phyloP scores from a whole-genome alignment of 306 rosid species.

The Gastrolobium bilobum region DNA sequence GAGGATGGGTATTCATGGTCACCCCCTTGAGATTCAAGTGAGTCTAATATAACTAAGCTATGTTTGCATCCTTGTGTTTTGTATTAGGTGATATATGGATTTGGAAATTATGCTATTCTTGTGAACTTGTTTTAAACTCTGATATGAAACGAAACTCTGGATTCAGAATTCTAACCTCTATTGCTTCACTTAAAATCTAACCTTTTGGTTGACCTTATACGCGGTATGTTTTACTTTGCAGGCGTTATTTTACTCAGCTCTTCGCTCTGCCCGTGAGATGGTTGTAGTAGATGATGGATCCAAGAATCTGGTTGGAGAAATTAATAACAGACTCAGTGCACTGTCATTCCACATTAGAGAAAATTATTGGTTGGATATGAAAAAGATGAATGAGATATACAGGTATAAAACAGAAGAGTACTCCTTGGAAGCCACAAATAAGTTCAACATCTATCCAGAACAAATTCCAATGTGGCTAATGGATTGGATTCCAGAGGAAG shows the following conservation, averaged over 20 bases:
- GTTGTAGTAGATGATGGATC: slow-evolving; percentile 69
- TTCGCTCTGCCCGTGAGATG: slow-evolving; percentile 90
- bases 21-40: slow-evolving; percentile 98
- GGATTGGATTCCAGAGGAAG: slow-evolving; percentile 97
- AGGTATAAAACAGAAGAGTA: slow-evolving; percentile 97
- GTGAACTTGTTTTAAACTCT: not conserved
- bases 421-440: slow-evolving; percentile 87
- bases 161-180: not conserved
- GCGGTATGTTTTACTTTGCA: slow-evolving; percentile 47
- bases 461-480: slow-evolving; percentile 94
- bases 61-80: slow-evolving; percentile 17
- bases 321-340: slow-evolving; percentile 90
- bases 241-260: slow-evolving; percentile 96
- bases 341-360: slow-evolving; percentile 93
- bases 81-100: slow-evolving; percentile 5
- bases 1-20: slow-evolving; percentile 98
- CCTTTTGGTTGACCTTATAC: slow-evolving; percentile 39
- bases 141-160: too few relatives aligned
- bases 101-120: not conserved
- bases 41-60: slow-evolving; percentile 46
- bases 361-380: slow-evolving; percentile 94
- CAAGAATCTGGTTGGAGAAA: slow-evolving; percentile 74
- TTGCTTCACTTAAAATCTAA: slow-evolving; percentile 16
- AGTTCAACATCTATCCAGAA: slow-evolving; percentile 97
- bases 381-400: slow-evolving; percentile 89